These are phyloP conservation scores for Fonsecaea multimorphosa DNA, from an alignment of 2,329 filamentous ascomycete genomes.

Conservation along the genomic window DNA sequence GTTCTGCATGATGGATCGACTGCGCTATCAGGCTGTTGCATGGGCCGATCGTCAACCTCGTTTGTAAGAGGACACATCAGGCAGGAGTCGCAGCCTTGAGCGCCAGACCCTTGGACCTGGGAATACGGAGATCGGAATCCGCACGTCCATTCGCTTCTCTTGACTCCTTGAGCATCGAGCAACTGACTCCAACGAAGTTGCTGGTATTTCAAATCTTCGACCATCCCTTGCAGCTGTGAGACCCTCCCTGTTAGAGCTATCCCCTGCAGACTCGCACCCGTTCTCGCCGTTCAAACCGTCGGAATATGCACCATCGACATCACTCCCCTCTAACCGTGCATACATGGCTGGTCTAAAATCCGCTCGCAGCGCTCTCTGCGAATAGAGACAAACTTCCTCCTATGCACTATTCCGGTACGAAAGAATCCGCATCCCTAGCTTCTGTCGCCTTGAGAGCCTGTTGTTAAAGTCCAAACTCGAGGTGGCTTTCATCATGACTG, in stretches of 20 bases:
- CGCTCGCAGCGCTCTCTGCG: neutral
- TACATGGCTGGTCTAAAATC: neutral
- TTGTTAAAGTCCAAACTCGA: neutral
- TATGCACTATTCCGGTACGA: neutral
- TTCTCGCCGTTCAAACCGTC: neutral
- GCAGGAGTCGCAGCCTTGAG: neutral
- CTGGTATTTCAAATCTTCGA: slow-evolving; percentile 2
- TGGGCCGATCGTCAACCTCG: neutral
- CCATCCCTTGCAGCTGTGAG: neutral
- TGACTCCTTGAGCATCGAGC: neutral
- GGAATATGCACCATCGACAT: neutral
- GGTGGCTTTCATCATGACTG: neutral
- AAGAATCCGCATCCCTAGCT: neutral
- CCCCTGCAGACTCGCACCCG: neutral
- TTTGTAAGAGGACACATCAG: neutral
- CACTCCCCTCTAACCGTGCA: neutral
- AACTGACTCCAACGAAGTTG: neutral
- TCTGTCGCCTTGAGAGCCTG: neutral
- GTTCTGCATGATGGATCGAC: neutral
- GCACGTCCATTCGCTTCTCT: neutral
- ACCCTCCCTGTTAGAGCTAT: neutral
- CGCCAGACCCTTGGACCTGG: neutral
- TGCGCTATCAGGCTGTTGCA: neutral
- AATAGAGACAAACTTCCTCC: neutral
- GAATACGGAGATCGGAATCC: neutral